Base-by-base conservation (phyloP, 2,329 filamentous ascomycete species). In the Phialophora expanda region DNA sequence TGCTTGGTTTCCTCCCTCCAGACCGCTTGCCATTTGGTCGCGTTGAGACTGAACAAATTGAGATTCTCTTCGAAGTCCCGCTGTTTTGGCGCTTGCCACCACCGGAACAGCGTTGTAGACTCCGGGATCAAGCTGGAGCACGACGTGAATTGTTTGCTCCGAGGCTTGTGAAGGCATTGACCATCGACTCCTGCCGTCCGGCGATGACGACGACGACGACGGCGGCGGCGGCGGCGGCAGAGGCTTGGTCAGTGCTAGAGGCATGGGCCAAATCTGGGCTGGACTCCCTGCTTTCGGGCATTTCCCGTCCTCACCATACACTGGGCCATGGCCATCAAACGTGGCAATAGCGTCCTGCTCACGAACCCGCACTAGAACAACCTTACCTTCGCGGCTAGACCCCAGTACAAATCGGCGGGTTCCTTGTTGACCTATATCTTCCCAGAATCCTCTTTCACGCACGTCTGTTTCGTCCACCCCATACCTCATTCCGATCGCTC, bases 351-450 rank as follows among this genome's bases (percentile, higher is more conserved):
- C 9, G 11, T 51, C 48, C 22, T 28, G 62, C 17, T 60, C 65
- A 32, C 60, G 62, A 17, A 69, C 62, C 53, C 67, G 67, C 57
- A 69, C 64, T 4, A 64, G 67, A 30, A 66, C 59, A 22, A 66
- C 62, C 54, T 66, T 69, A 56, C 67, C 67, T 17, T 66, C 64
- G 4, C 44, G 63, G 38, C 61, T 62, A 17, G 63, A 48, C 22
- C 64, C 46, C 92, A 96, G 73, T 90, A 97, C 44, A 90, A 89
- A 56, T 96, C 87, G 0, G 92, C 93, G 71, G 96, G 86, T 26
- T 92, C 84, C 68, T 88, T 66, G 88, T 85, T 65, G 81, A 78
- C 0, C 89, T 17, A 68, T 64, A 50, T 66, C 66, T 22, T 51
- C 50, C 60, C 65, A 24, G 48, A 68, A 68, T 4, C 58, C 60